phyloP scores from a whole-genome alignment of 169 alveolate species.

The Cryptosporidium baileyi region DNA sequence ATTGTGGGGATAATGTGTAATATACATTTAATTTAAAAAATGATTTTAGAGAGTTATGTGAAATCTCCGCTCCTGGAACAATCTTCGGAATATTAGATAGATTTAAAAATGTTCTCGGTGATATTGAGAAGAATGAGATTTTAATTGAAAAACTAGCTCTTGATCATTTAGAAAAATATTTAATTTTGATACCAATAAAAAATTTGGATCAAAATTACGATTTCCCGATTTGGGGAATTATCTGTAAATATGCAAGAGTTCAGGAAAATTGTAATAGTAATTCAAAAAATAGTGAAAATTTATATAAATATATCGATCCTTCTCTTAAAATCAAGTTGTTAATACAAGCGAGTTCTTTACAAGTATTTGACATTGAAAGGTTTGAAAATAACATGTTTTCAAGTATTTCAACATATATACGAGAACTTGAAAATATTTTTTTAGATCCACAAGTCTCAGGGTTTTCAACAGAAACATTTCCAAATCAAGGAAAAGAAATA shows the following conservation, averaged over 20 bases:
- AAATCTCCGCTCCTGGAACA: slow-evolving; percentile 45
- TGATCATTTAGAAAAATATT: slow-evolving; percentile 26
- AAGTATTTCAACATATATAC: not conserved
- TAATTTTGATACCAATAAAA: slow-evolving; percentile 30
- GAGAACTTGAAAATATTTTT: slow-evolving; percentile 21
- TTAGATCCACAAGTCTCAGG: not conserved
- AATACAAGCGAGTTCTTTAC: slow-evolving; percentile 18
- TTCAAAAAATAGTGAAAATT: not conserved
- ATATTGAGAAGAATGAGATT: not conserved
- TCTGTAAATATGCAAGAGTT: slow-evolving; percentile 24
- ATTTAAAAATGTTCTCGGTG: not conserved
- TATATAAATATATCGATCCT: slow-evolving; percentile 46
- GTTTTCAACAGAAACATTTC: not conserved
- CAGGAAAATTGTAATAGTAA: not conserved
- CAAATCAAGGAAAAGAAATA: not conserved
- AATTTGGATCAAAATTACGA: slow-evolving; percentile 14
- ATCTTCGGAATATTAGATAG: slow-evolving; percentile 38
- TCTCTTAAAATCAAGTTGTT: not conserved
- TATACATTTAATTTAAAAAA: not conserved
- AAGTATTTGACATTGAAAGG: slow-evolving; percentile 43
- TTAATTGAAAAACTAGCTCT: slow-evolving; percentile 3
- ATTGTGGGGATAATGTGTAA: too few relatives aligned
- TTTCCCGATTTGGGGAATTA: slow-evolving; percentile 34
- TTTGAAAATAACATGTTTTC: not conserved
- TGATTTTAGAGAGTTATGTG: slow-evolving; percentile 6